phyloP scores from a whole-genome alignment of 192 early-diverging fungal species.

The Pilaira anomala region DNA sequence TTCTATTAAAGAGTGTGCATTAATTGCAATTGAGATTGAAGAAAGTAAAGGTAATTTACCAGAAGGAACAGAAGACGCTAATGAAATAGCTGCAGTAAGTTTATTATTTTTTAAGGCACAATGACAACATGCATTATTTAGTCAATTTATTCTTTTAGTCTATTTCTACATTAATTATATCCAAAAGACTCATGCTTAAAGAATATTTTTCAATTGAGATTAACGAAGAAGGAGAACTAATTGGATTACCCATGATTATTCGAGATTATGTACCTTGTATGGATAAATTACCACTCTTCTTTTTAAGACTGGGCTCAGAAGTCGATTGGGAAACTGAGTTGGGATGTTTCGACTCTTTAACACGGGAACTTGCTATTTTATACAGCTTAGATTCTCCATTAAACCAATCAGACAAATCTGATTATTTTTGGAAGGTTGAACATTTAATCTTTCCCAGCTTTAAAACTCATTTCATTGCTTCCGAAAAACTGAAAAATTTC shows the following conservation, averaged over 20 bases:
- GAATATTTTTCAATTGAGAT: conserved; percentile 88
- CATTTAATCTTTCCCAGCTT: conserved; percentile 83
- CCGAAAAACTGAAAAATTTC: conserved; percentile 47
- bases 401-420: conserved; percentile 23
- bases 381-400: conserved; percentile 54
- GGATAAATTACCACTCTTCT: conserved; percentile 81
- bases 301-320: conserved; percentile 74
- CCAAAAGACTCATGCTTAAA: conserved; percentile 72
- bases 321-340: conserved; percentile 86
- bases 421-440: conserved; percentile 65
- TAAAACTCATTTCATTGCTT: conserved; percentile 70
- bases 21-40: conserved; percentile 65
- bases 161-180: conserved; percentile 48
- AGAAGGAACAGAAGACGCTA: conserved; percentile 47
- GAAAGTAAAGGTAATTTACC: conserved; percentile 42
- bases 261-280: conserved; percentile 79
- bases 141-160: conserved; percentile 36
- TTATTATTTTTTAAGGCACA: too few relatives aligned
- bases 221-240: conserved; percentile 57
- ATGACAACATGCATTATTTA: too few relatives aligned
- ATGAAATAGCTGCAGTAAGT: conserved; percentile 58
- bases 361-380: conserved; percentile 66
- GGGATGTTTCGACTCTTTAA: conserved; percentile 76
- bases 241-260: conserved; percentile 77
- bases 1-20: conserved; percentile 63